These are phyloP conservation scores for Stagonosporopsis rhizophila DNA, from an alignment of 2,329 filamentous ascomycete species.

Conservation along the genomic window DNA sequence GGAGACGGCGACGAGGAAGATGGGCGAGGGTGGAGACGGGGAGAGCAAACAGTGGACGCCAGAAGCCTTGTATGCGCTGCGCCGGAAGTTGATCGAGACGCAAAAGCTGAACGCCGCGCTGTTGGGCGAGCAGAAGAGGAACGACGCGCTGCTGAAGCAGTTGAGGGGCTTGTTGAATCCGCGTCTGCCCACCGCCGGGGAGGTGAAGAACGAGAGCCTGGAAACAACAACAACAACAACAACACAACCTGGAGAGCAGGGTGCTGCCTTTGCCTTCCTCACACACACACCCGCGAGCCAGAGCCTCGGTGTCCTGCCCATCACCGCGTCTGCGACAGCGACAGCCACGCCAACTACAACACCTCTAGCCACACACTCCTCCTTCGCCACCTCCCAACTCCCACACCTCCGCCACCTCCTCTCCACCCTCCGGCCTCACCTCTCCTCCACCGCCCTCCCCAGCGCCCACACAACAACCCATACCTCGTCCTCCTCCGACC, in stretches of 20 bases:
- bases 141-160: conserved; percentile 72
- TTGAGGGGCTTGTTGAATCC: conserved; percentile 64
- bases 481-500: conserved; percentile 19
- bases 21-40: too few species aligned
- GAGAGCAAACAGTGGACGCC: conserved; percentile 45
- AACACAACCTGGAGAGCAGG: background rate
- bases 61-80: conserved; percentile 74
- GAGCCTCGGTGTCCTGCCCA: conserved; percentile 54
- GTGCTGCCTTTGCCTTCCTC: conserved; percentile 62
- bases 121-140: conserved; percentile 72
- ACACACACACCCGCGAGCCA: conserved; percentile 58
- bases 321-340: conserved; percentile 14
- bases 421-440: conserved; percentile 69
- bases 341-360: conserved; percentile 30
- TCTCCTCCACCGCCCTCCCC: conserved; percentile 54
- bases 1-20: background rate
- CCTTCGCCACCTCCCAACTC: conserved; percentile 83
- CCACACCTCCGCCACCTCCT: conserved; percentile 78
- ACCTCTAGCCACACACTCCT: conserved; percentile 71
- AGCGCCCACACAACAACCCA: background rate
- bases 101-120: conserved; percentile 75
- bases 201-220: conserved; percentile 30
- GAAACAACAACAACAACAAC: background rate
- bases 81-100: conserved; percentile 79
- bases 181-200: background rate